phyloP scores from a whole-genome alignment of 1,284 basidiomycete genomes.

The Trametes polyzona region DNA sequence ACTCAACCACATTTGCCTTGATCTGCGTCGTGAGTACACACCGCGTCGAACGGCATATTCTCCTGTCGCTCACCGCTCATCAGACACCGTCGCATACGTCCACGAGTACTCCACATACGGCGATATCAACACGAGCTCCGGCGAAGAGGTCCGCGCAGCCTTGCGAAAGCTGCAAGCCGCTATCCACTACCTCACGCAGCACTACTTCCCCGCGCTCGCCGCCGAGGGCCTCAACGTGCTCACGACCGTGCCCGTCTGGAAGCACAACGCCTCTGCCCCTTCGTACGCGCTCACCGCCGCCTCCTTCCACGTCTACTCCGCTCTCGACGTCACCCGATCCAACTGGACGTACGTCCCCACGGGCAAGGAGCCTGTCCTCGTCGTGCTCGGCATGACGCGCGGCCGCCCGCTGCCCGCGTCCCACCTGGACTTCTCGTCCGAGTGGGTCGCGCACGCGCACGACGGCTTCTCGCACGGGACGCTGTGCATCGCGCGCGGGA shows the following conservation, averaged over 20 bases:
- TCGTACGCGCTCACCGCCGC: constrained; percentile 34
- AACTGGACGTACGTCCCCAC: constrained; percentile 28
- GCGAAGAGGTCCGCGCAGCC: constrained; percentile 26
- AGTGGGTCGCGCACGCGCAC: constrained; percentile 32
- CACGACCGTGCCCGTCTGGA: constrained; percentile 37
- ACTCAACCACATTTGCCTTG: constrained; percentile 37
- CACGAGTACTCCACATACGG: constrained; percentile 36
- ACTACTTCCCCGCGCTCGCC: constrained; percentile 36
- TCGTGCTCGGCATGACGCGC: constrained; percentile 35
- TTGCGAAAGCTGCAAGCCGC: constrained; percentile 35
- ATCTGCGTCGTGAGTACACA: constrained; percentile 36
- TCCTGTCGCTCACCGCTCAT: not conserved
- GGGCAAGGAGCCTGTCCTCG: constrained; percentile 30
- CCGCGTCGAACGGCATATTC: not conserved
- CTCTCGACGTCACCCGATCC: constrained; percentile 24
- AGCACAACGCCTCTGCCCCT: constrained; percentile 21
- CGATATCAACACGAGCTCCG: constrained; percentile 24
- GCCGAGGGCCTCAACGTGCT: constrained; percentile 35
- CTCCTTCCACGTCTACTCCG: constrained; percentile 36
- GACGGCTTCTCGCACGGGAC: constrained; percentile 34
- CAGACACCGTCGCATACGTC: constrained; percentile 31
- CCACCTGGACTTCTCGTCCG: constrained; percentile 30
- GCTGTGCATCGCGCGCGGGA: constrained; percentile 31
- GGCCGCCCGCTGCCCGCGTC: constrained; percentile 26
- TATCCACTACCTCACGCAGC: constrained; percentile 34